Base-by-base conservation (phyloP, 2,329 filamentous ascomycete genomes). In the Cryphonectria nitschkei region DNA sequence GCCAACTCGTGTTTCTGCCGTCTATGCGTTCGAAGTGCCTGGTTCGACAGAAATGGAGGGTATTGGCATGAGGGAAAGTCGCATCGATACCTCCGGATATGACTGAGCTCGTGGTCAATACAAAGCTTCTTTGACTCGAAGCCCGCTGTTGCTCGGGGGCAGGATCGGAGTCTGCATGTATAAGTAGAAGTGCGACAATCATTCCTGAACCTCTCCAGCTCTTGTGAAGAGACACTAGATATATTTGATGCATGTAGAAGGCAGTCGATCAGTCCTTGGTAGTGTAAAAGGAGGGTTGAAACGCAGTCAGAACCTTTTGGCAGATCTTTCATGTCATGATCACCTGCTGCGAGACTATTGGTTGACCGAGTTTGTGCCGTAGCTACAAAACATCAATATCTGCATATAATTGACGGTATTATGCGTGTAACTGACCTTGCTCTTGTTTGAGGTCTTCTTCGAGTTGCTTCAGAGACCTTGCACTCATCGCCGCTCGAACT, bases 151-250 rank as follows among this genome's bases (percentile, higher is more conserved):
- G 74, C 73, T 5, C 62, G 29, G 2, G 74, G 72, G 50, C 77
- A 79, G 0, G 61, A 72, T 11, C 41, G 34, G 0, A 77, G 54
- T 14, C 75, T 67, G 65, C 75, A 75, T 2, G 68, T 73, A 60
- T 72, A 72, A 2, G 69, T 72, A 22, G 70, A 72, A 6, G 34
- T 63, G 0, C 66, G 52, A 14, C 64, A 74, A 2, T 74, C 58
- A 5, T 64, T 50, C 41, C 74, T 70, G 46, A 76, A 76, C 8
- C 26, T 62, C 41, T 75, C 70, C 0, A 76, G 60, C 2, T 76
- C 68, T 16, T 72, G 68, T 11, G 67, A 37, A 0, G 67, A 34
- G 0, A 75, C 52, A 0, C 67, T 73, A 5, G 69, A 50, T 16
- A 73, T 69, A 0, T 73, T 62, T 1, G 26, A 37, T 32, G 66